Base-by-base conservation (phyloP, 768 basidiomycete species). In the Termitomyces sp. region DNA sequence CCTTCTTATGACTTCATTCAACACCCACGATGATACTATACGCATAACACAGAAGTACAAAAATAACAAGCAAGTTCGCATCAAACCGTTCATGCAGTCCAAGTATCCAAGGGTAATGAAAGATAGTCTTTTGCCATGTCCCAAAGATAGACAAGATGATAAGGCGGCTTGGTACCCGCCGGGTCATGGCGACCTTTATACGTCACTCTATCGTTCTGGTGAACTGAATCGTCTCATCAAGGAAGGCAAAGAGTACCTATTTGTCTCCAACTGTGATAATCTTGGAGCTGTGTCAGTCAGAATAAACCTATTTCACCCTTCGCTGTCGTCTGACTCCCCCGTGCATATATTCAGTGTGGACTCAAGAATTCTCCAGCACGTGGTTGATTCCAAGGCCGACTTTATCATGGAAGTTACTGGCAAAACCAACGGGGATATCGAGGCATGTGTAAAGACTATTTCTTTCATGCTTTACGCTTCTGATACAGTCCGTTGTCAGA, bases 361-460 rank as follows among this genome's bases (percentile, higher is more conserved):
- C 71, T 77, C 83, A 66, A 82, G 77, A 61, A 93, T 95, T 68
- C 75, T 91, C 46, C 82, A 87, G 64, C 84, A 93, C 69, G 92
- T 94, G 88, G 79, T 87, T 61, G 82, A 90, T 67, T 77, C 80
- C 4, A 84, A 85, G 62, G 82, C 89, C 20, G 93, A 96, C 71
- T 95, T 94, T 77, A 73, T 94, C 71, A 94, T 94, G 92, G 92
- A 96, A 74, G 89, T 96, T 62, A 96, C 95, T 9, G 91, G 94
- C 79, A 96, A 95, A 83, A 95, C 94, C 67, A 95, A 95, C 81
- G 91, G 88, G 47, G 93, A 88, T 66, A 72, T 80, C 61, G 79
- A 82, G 64, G 69, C 56, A 53, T 36, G 60, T 57, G 12, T 55
- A 41, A 36, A 28, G 7, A 26, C 16, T 13, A 50, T 50, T 35